Percentiles rank a stretch among this genome's conserved stretches.
Conservation (phyloP, 2,329 filamentous ascomycete genomes). For the Phyllosticta citriasiana region DNA sequence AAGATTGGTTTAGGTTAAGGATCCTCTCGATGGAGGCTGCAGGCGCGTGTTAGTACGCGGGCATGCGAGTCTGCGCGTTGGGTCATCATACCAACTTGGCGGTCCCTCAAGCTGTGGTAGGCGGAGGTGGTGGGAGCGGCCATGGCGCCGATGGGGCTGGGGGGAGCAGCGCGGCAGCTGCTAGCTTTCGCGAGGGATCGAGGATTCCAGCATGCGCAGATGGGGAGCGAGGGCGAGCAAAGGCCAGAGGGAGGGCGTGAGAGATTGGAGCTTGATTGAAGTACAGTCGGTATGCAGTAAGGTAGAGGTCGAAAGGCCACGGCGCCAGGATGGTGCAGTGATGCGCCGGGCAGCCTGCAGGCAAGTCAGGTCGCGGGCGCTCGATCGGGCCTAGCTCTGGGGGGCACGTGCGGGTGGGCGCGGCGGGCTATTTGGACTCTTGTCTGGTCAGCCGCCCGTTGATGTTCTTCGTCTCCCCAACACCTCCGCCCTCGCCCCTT, state of each 20-base stretch:
- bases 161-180: conserved; percentile 20
- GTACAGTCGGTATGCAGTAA: not conserved
- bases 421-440: conserved; percentile 5
- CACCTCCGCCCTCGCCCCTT: conserved; percentile 16
- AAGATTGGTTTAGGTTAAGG: conserved; percentile 76
- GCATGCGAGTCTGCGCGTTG: conserved; percentile 13
- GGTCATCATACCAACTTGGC: conserved; percentile 54
- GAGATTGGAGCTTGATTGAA: not conserved
- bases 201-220: conserved; percentile 11
- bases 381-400: conserved; percentile 1
- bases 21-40: conserved; percentile 88
- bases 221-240: not conserved
- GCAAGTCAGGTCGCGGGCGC: not conserved
- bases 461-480: conserved; percentile 12
- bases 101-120: conserved; percentile 54
- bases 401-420: conserved; percentile 1
- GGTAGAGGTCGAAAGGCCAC: conserved; percentile 4
- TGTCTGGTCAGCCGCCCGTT: conserved; percentile 1
- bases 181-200: conserved; percentile 1
- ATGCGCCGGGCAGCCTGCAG: not conserved
- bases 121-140: conserved; percentile 26
- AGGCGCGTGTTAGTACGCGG: conserved; percentile 12
- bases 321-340: not conserved
- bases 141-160: conserved; percentile 34
- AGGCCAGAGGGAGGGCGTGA: not conserved